A percentile compares a stretch with the other conserved stretches of the same genome.
Evolutionary conservation across 2,329 filamentous ascomycete species (phyloP).

Genomic region (Akanthomyces muscarius): DNA sequence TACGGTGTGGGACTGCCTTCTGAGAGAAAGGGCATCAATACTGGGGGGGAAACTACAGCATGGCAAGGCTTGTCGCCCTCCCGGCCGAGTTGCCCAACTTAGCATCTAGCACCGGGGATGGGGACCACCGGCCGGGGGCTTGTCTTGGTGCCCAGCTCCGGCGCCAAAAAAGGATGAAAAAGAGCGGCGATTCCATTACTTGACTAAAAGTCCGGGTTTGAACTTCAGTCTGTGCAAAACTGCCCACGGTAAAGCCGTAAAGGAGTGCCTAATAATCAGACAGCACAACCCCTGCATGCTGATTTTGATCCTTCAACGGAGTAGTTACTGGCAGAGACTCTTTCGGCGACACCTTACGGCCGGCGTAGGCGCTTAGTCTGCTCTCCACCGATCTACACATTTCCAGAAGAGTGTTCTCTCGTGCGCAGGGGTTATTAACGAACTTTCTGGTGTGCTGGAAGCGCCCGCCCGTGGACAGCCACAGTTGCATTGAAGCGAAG

Average conservation of each 20-base stretch:
- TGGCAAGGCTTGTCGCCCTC: neutral
- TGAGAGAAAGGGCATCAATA: neutral
- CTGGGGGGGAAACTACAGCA: neutral
- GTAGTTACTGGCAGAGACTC: neutral
- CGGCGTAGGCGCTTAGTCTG: conserved; percentile 6
- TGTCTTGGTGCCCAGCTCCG: neutral
- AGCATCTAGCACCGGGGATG: conserved; percentile 4
- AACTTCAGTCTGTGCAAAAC: neutral
- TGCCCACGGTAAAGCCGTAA: neutral
- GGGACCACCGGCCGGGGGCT: neutral
- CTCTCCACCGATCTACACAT: conserved; percentile 7
- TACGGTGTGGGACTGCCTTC: too few relatives aligned
- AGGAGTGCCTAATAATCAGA: neutral
- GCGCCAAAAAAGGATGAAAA: neutral
- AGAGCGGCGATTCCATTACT: neutral
- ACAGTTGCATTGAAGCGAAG: neutral
- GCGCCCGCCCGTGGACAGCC: neutral
- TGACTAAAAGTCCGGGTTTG: conserved; percentile 2
- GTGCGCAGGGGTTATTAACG: neutral
- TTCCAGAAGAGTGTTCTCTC: neutral
- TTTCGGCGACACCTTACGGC: neutral
- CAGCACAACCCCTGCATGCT: neutral
- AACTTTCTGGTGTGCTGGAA: neutral
- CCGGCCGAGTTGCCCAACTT: conserved; percentile 13
- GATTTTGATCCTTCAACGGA: neutral